Evolutionary conservation across 2,329 filamentous ascomycete species (phyloP).

Genomic region (Fusarium robinianum): DNA sequence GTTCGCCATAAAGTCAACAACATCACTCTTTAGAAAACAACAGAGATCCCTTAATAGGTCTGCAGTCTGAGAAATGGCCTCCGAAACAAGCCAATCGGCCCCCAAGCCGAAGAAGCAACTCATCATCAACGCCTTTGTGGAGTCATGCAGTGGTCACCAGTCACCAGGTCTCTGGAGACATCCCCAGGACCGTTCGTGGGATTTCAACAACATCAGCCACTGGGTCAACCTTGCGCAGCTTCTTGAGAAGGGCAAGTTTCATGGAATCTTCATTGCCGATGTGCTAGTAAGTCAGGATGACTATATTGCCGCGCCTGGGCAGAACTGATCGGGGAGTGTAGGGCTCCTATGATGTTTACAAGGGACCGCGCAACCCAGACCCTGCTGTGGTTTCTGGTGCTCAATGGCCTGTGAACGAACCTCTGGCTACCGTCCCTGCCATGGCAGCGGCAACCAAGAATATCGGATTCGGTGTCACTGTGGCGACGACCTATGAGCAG

Average conservation of each 20-base stretch:
- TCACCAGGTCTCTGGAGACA: constrained; percentile 60
- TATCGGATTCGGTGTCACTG: constrained; percentile 71
- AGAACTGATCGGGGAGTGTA: constrained; percentile 16
- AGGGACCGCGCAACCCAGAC: constrained; percentile 54
- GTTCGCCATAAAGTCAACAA: no score
- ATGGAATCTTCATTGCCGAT: constrained; percentile 70
- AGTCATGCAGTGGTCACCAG: constrained; percentile 50
- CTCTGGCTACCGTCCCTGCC: constrained; percentile 61
- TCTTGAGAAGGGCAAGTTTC: constrained; percentile 57
- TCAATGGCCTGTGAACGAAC: constrained; percentile 75
- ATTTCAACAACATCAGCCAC: constrained; percentile 64
- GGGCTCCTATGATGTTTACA: constrained; percentile 72
- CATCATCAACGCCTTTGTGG: constrained; percentile 50
- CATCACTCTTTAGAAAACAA: no score
- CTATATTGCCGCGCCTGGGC: not conserved
- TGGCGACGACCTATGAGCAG: constrained; percentile 70
- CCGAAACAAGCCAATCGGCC: constrained; percentile 4
- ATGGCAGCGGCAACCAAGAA: constrained; percentile 71
- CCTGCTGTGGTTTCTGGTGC: constrained; percentile 65
- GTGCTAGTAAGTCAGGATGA: constrained; percentile 43
- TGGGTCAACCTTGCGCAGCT: constrained; percentile 58
- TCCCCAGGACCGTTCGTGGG: constrained; percentile 63
- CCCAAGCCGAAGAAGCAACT: constrained; percentile 44
- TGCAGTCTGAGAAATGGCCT: no score
- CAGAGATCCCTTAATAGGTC: no score